Evolutionary conservation across 2,329 filamentous ascomycete species (phyloP), one percentile per base, ranked within the genome.

Genomic region (Aspergillus sp.): DNA sequence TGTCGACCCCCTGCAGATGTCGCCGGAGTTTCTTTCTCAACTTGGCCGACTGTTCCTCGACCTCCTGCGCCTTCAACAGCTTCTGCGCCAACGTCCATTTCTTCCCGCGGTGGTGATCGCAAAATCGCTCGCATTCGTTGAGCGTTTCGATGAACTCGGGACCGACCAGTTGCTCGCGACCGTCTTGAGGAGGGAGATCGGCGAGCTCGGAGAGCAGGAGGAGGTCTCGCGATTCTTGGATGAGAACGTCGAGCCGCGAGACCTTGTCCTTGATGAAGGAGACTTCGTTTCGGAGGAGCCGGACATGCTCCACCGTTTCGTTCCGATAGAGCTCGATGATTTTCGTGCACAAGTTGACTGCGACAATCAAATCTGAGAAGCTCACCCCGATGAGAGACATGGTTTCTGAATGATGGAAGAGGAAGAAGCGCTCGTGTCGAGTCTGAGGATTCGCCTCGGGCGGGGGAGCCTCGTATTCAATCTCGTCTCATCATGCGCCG

Each of bases 361-460:
- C 49, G 23, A 23, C 30, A 31, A 15, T 52, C 49, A 52, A 34
- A 9, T 52, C 49, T 9, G 49, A 52, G 28, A 52, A 52, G 28
- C 49, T 52, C 13, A 52, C 2, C 7, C 49, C 49, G n/a, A 52
- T 41, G 34, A 41, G n/a, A 13, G 49, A 52, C 49, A 52, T 52
- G 13, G 23, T 31, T 13, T 17, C 49, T 13, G 23, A 25, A 34
- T 4, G 34, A 15, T 15, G 34, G 34, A 17, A 15, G 11, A 15
- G 34, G 34, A 13, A 41, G 11, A 11, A 41, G 34, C 9, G 25
- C 25, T 28, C 25, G 25, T 28, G 25, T 41, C 2, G 34, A 15
- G 13, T 41, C 34, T 41, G 34, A 11, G 9, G 34, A 15, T 41
- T 41, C 34, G 34, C 34, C 34, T 41, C 15, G 34, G 34, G 34